Base-by-base conservation (phyloP, 2,329 filamentous ascomycete species). In the Periconia digitata region DNA sequence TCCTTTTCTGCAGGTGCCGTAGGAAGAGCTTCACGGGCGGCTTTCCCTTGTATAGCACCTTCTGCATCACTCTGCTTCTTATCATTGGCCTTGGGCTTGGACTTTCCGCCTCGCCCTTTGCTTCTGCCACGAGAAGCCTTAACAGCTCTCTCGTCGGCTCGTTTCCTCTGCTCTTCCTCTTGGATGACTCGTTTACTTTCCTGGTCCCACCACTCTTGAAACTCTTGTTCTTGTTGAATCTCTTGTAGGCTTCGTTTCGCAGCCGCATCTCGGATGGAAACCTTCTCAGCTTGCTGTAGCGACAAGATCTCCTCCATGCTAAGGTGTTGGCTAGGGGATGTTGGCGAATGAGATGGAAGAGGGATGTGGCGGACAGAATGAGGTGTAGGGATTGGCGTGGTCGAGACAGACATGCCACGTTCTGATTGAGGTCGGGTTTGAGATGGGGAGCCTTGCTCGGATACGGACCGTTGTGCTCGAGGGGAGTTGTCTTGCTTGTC, bases 221-320 rank as follows among this genome's bases (percentile, higher is more conserved):
- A 99, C 43, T 90, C 90, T 66, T 99, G 94, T 72, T 99, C 94
- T 56, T 94, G 85, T 69, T 99, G 94, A 50, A 99, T 99, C 54
- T 97, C 94, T 64, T 95, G 86, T 23, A 99, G 75, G 54, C 89
- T 94, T 47, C 92, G 83, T 73, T 95, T 96, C 2, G 91, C 89
- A 10, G 85, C 85, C 1, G 91, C 90, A 66, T 96, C 92, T 44
- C 84, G 86, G 51, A 95, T 85, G 16, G 84, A 82, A 48, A 90
- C 84, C 64, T 95, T 94, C 67, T 96, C 92, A 8, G 84, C 84
- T 67, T 87, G 84, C 72, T 99, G 91, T 63, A 95, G 85, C 7
- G 85, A 85, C 13, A 97, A 87, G 48, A 99, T 99, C 57, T 96
- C 90, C 15, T 85, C 83, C 74, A 99, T 86, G 27, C 87, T 91